Conservation (phyloP, 805 yeast species). For the Tetrapisispora arboricola region DNA sequence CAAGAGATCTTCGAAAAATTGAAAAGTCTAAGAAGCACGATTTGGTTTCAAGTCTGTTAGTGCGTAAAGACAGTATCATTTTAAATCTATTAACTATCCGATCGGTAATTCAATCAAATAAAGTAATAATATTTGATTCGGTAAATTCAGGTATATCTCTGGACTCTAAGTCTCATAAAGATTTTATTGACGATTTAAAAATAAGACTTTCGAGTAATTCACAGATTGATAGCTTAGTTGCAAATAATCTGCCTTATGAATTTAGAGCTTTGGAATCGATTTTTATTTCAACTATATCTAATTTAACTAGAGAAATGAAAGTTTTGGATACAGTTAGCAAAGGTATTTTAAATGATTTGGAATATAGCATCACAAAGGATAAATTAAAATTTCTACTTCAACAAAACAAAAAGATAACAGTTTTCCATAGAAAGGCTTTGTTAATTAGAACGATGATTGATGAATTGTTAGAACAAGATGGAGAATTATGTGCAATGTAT, state of each 20-base stretch:
- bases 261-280: conserved; percentile 85
- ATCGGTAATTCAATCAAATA: conserved; percentile 65
- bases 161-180: conserved; percentile 21
- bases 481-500: conserved; percentile 71
- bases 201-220: conserved; percentile 17
- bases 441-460: conserved; percentile 77
- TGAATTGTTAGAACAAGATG: conserved; percentile 80
- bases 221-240: conserved; percentile 9
- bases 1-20: conserved; percentile 83
- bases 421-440: conserved; percentile 74
- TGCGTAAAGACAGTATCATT: conserved; percentile 61
- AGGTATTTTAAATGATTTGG: conserved; percentile 67
- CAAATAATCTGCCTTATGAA: conserved; percentile 62
- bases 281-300: conserved; percentile 66
- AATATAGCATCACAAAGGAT: conserved; percentile 68
- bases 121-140: conserved; percentile 63
- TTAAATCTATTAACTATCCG: conserved; percentile 70
- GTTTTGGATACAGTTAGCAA: conserved; percentile 69
- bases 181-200: conserved; percentile 18
- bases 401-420: conserved; percentile 74
- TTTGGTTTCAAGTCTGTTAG: conserved; percentile 74
- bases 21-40: conserved; percentile 52
- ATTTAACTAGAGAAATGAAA: conserved; percentile 77
- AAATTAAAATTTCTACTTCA: conserved; percentile 69
- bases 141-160: conserved; percentile 20